Evolutionary conservation across 345 rosid species (phyloP).

Genomic region (Boechera retrofracta): DNA sequence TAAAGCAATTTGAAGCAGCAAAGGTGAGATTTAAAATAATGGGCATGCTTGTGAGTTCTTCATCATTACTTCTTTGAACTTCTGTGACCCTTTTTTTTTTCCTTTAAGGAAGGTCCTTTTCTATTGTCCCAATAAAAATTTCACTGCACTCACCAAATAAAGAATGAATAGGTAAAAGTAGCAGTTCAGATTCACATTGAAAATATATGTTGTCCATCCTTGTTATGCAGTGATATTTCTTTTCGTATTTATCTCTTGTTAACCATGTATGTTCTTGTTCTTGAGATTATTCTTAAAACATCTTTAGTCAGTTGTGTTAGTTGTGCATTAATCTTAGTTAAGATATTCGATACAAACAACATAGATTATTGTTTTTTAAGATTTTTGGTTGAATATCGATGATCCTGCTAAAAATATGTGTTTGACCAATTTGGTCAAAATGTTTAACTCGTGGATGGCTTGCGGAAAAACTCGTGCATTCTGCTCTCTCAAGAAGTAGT

Average conservation of each 20-base stretch:
- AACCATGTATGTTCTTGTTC: not conserved
- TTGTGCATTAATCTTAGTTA: constrained; percentile 20
- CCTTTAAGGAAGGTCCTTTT: constrained; percentile 48
- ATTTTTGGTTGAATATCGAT: not conserved
- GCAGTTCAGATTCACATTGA: constrained; percentile 29
- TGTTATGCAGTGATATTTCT: not conserved
- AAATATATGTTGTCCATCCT: constrained; percentile 16
- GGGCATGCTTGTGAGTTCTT: constrained; percentile 72
- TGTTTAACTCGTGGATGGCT: too few relatives aligned
- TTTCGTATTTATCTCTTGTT: not conserved
- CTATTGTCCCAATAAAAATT: constrained; percentile 55
- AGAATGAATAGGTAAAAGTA: constrained; percentile 32
- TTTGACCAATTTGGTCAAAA: too few relatives aligned
- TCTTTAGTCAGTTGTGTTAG: not conserved
- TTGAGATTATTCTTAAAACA: not conserved
- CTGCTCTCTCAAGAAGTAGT: too few relatives aligned
- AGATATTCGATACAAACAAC: not conserved
- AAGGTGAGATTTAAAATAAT: constrained; percentile 66
- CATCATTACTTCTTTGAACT: constrained; percentile 81
- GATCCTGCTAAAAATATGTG: not conserved
- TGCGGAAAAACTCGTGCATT: too few relatives aligned
- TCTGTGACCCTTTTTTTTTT: constrained; percentile 37
- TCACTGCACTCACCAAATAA: constrained; percentile 43
- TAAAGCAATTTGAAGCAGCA: constrained; percentile 67
- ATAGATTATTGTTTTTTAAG: not conserved